Evolutionary conservation across 2,329 filamentous ascomycete species (phyloP).

Genomic region (Colletotrichum sp.): DNA sequence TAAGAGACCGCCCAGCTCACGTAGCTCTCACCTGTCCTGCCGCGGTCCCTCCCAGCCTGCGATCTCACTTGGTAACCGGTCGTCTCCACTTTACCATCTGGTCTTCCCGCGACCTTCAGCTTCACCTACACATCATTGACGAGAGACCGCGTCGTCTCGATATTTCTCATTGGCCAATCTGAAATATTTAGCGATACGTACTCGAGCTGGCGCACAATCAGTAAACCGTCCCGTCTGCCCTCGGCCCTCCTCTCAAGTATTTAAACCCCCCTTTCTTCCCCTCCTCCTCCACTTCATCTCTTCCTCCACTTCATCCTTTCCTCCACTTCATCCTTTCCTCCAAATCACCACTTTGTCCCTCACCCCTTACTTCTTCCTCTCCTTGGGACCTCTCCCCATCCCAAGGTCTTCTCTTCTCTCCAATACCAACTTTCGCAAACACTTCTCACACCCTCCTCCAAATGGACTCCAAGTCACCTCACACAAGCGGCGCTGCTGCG

Average conservation of each 20-base stretch:
- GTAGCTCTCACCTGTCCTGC: too few species aligned
- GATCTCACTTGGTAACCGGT: neutral
- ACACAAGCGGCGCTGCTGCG: neutral
- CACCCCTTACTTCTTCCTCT: accelerated
- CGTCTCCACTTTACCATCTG: neutral
- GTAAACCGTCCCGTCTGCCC: neutral
- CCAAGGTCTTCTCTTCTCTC: neutral
- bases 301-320: accelerated
- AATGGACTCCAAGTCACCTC: neutral
- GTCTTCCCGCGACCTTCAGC: neutral
- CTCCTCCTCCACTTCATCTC: accelerated
- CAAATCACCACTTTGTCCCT: neutral
- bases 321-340: neutral
- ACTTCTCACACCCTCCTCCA: accelerated
- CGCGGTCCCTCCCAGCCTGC: neutral
- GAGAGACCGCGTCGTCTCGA: neutral
- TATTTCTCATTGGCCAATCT: neutral
- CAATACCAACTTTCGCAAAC: neutral
- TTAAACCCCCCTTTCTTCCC: neutral
- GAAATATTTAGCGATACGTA: neutral
- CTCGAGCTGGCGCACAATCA: neutral
- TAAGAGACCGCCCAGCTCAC: too few species aligned
- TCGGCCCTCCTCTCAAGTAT: neutral
- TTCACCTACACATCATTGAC: neutral
- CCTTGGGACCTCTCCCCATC: accelerated